Conservation (phyloP, 2,329 filamentous ascomycete genomes). For the Alternaria triticina region DNA sequence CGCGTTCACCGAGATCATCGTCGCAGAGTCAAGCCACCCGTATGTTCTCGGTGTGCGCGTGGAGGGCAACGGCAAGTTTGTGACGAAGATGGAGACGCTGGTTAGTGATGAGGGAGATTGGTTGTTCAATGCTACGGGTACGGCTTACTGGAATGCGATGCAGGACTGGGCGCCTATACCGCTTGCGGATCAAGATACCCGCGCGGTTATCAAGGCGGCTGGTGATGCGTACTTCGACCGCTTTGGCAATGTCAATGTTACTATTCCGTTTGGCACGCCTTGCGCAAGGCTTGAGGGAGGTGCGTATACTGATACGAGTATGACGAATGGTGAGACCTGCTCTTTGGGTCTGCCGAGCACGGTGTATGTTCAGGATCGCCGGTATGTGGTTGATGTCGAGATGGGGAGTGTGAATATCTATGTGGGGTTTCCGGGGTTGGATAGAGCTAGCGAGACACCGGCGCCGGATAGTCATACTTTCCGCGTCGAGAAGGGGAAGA, state of each 20-base stretch:
- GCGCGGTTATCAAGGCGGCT: slow-evolving; percentile 29
- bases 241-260: slow-evolving; percentile 21
- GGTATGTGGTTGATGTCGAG: slow-evolving; percentile 36
- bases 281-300: slow-evolving; percentile 37
- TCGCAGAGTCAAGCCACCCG: slow-evolving; percentile 18
- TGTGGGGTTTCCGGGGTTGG: slow-evolving; percentile 29
- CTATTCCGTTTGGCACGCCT: slow-evolving; percentile 31
- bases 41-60: slow-evolving; percentile 31
- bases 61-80: slow-evolving; percentile 16
- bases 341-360: slow-evolving; percentile 30
- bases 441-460: slow-evolving; percentile 16
- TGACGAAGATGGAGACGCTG: slow-evolving; percentile 28
- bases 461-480: slow-evolving; percentile 36
- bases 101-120: slow-evolving; percentile 31
- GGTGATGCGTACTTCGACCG: slow-evolving; percentile 32
- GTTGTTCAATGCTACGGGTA: slow-evolving; percentile 29
- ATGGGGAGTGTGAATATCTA: slow-evolving; percentile 34
- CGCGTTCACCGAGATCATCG: slow-evolving; percentile 30
- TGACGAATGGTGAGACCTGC: slow-evolving; percentile 23
- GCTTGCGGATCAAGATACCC: slow-evolving; percentile 7
- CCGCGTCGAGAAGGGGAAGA: slow-evolving; percentile 31
- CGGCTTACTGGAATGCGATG: slow-evolving; percentile 14
- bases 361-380: slow-evolving; percentile 25
- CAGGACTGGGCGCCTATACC: slow-evolving; percentile 29
- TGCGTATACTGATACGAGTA: slow-evolving; percentile 24